A percentile compares a stretch with the other conserved stretches of the same genome.
These are phyloP conservation scores for Stephania japonica DNA, from an alignment of 164 flowering plant species.

Conservation along the genomic window DNA sequence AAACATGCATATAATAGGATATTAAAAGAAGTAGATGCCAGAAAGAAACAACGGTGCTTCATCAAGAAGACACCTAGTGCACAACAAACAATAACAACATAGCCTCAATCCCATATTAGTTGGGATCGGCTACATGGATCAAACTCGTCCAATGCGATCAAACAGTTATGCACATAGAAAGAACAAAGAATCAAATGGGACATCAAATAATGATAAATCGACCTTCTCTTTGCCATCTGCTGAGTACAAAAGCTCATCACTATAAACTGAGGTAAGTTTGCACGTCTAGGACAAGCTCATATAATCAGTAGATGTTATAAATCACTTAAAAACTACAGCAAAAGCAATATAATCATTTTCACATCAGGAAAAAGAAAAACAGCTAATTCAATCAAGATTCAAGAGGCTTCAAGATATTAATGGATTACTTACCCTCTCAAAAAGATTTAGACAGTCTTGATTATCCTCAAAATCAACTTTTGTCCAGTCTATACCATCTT, in stretches of 20 bases:
- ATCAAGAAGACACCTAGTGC: neutral
- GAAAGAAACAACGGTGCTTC: no score
- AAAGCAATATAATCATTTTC: neutral
- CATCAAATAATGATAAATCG: neutral
- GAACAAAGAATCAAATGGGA: neutral
- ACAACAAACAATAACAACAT: neutral
- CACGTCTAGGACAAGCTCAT: neutral
- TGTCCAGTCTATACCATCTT: slow-evolving; percentile 98
- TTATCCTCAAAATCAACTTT: slow-evolving; percentile 98
- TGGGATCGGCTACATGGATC: no score
- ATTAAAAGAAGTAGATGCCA: no score
- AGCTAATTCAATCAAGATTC: neutral
- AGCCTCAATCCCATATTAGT: no score
- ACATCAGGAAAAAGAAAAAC: neutral
- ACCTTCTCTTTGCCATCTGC: neutral
- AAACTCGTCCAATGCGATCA: no score
- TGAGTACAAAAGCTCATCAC: neutral
- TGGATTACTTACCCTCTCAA: slow-evolving; percentile 68
- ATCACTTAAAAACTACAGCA: neutral
- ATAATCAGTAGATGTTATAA: neutral
- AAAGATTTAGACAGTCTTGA: slow-evolving; percentile 88
- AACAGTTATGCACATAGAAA: no score
- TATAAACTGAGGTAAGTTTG: neutral
- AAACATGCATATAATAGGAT: neutral
- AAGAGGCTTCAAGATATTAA: neutral